Evolutionary conservation across 2,329 filamentous ascomycete genomes (phyloP).

Genomic region (Domatiomyces globalis): DNA sequence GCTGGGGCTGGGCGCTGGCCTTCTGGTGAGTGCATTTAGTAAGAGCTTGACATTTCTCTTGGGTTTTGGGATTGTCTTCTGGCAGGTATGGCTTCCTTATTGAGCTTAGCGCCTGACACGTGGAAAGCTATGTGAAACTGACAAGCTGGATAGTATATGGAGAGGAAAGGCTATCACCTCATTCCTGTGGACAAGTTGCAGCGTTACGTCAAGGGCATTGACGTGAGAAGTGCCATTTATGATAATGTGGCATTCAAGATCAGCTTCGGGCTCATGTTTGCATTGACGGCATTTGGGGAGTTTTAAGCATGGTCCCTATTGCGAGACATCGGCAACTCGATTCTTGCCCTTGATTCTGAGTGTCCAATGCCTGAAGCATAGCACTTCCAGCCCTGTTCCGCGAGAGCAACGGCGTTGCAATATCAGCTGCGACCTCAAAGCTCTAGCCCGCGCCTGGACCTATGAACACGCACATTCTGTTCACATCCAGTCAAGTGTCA

Average conservation of each 20-base stretch:
- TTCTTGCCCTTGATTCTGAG: too few relatives aligned
- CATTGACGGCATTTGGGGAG: conserved; percentile 30
- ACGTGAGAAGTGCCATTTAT: conserved; percentile 26
- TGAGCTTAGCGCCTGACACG: neutral
- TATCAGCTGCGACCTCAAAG: too few relatives aligned
- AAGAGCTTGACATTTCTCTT: conserved; percentile 30
- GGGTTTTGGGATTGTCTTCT: conserved; percentile 30
- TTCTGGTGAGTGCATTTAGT: conserved; percentile 32
- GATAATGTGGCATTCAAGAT: conserved; percentile 32
- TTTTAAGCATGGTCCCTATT: conserved; percentile 4
- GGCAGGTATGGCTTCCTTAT: conserved; percentile 25
- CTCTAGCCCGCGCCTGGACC: too few relatives aligned
- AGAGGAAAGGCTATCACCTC: conserved; percentile 33
- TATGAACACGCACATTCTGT: too few relatives aligned
- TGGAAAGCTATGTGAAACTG: neutral
- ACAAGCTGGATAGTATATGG: conserved; percentile 25
- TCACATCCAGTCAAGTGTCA: too few relatives aligned
- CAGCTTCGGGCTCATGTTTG: conserved; percentile 33
- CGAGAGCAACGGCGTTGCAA: too few relatives aligned
- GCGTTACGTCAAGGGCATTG: conserved; percentile 27
- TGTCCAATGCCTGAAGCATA: too few relatives aligned
- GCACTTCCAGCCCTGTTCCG: too few relatives aligned
- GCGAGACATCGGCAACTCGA: neutral
- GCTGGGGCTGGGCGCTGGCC: conserved; percentile 29
- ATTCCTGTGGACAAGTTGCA: conserved; percentile 29